Evolutionary conservation across 2,329 filamentous ascomycete species (phyloP).

Genomic region (Didymella exigua): DNA sequence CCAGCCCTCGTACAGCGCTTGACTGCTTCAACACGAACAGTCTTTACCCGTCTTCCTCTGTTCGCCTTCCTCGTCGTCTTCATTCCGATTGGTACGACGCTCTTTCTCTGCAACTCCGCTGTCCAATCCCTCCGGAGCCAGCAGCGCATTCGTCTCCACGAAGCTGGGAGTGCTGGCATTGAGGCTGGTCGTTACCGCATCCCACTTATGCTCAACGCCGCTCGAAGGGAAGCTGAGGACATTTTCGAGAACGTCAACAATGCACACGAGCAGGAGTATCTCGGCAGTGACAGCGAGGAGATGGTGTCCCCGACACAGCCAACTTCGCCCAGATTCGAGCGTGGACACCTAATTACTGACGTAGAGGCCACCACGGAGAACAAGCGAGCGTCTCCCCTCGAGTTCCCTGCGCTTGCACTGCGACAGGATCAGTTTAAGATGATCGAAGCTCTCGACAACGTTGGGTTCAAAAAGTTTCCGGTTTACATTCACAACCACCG

Average conservation of each 20-base stretch:
- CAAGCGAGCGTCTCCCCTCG: slow-evolving; percentile 44
- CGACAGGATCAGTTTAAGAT: slow-evolving; percentile 82
- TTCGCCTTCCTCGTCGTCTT: slow-evolving; percentile 70
- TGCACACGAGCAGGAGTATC: slow-evolving; percentile 72
- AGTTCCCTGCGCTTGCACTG: slow-evolving; percentile 75
- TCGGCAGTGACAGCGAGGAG: slow-evolving; percentile 62
- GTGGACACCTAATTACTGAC: slow-evolving; percentile 25
- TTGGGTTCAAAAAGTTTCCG: slow-evolving; percentile 64
- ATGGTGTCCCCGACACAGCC: slow-evolving; percentile 35
- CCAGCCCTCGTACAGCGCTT: slow-evolving; percentile 47
- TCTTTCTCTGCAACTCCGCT: slow-evolving; percentile 76
- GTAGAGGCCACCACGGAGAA: slow-evolving; percentile 38
- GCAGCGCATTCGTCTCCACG: slow-evolving; percentile 76
- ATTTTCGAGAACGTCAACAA: slow-evolving; percentile 76
- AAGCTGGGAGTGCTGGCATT: slow-evolving; percentile 70
- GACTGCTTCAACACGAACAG: slow-evolving; percentile 41
- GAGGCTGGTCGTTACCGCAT: slow-evolving; percentile 74
- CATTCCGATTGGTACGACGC: slow-evolving; percentile 72
- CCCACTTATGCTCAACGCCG: slow-evolving; percentile 71
- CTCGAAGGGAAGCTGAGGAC: slow-evolving; percentile 76
- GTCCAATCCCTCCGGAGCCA: slow-evolving; percentile 78
- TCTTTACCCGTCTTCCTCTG: slow-evolving; percentile 65
- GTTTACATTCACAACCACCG: slow-evolving; percentile 76
- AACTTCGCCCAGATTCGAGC: slow-evolving; percentile 19
- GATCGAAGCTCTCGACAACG: slow-evolving; percentile 73